Percentiles rank a stretch among this genome's conserved stretches.
Conservation (phyloP, 345 rosid genomes). For the Sisymbrium irio region DNA sequence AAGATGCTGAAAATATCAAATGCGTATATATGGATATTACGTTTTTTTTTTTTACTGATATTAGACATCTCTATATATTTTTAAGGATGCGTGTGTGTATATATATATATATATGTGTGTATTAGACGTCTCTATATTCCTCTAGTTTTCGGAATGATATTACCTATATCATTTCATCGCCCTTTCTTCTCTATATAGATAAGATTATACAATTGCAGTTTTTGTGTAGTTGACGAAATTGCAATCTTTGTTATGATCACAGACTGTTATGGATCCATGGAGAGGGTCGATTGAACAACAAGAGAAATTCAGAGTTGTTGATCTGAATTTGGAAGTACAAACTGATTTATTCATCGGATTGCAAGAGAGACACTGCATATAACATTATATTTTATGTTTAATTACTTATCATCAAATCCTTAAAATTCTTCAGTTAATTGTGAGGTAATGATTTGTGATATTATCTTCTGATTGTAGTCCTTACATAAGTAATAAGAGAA, state of each 20-base stretch:
- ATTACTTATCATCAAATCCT: not conserved
- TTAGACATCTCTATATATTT: no score
- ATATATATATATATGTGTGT: no score
- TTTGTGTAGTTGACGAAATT: constrained; percentile 10
- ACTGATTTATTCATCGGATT: constrained; percentile 36
- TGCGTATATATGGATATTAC: no score
- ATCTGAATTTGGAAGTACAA: constrained; percentile 28
- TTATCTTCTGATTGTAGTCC: not conserved
- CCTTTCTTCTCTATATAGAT: not conserved
- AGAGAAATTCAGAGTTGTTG: constrained; percentile 23
- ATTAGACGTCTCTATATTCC: not conserved
- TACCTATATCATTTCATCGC: not conserved
- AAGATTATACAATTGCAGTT: not conserved
- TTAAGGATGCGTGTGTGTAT: no score
- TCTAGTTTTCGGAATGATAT: not conserved
- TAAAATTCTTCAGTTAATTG: not conserved
- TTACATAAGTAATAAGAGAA: not conserved
- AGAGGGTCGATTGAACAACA: constrained; percentile 18
- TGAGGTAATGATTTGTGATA: not conserved
- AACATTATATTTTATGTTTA: not conserved
- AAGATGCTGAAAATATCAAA: not conserved
- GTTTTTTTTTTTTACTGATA: no score
- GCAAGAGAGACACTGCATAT: constrained; percentile 9
- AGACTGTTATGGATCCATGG: constrained; percentile 26
- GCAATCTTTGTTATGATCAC: constrained; percentile 3